Percentiles rank a stretch among this genome's conserved stretches.
Conservation (phyloP, 352 stramenopile genomes). For the Phytophthora melonis region DNA sequence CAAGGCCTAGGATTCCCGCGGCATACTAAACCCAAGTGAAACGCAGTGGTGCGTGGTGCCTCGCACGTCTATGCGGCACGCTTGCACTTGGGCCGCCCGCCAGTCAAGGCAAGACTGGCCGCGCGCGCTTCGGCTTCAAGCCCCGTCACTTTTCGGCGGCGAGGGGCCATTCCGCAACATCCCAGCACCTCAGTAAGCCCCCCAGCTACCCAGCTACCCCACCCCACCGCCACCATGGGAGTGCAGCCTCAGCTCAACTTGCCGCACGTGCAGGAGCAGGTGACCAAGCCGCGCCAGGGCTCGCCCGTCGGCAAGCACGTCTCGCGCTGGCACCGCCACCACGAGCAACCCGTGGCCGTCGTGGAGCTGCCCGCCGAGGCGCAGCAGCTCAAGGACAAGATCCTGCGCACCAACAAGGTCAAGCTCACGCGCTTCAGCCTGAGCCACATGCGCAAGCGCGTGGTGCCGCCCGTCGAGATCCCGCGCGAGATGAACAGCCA, state of each 20-base stretch:
- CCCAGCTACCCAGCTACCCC: neutral
- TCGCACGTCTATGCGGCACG: constrained; percentile 26
- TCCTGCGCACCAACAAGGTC: constrained; percentile 51
- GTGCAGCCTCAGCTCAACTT: constrained; percentile 49
- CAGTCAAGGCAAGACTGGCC: constrained; percentile 22
- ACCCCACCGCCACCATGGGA: constrained; percentile 44
- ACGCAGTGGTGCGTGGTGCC: constrained; percentile 11
- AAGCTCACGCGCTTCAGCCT: constrained; percentile 67
- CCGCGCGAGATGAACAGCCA: constrained; percentile 55
- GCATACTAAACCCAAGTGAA: constrained; percentile 12
- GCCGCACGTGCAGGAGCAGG: constrained; percentile 36
- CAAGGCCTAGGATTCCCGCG: constrained; percentile 24
- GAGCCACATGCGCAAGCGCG: constrained; percentile 68
- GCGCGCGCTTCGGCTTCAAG: constrained; percentile 5
- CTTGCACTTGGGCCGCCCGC: constrained; percentile 19
- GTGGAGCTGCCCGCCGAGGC: constrained; percentile 46
- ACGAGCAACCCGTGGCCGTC: constrained; percentile 39
- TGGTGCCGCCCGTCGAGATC: constrained; percentile 61
- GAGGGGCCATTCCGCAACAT: constrained; percentile 33
- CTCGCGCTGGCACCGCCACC: constrained; percentile 47
- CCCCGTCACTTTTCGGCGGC: constrained; percentile 43
- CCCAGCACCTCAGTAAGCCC: constrained; percentile 24
- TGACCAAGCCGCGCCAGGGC: constrained; percentile 35
- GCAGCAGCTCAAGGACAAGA: constrained; percentile 65
- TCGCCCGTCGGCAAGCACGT: constrained; percentile 40